Evolutionary conservation across 2,329 filamentous ascomycete genomes (phyloP), one percentile per base, ranked within the genome.

Genomic region (Aspergillus candidus): DNA sequence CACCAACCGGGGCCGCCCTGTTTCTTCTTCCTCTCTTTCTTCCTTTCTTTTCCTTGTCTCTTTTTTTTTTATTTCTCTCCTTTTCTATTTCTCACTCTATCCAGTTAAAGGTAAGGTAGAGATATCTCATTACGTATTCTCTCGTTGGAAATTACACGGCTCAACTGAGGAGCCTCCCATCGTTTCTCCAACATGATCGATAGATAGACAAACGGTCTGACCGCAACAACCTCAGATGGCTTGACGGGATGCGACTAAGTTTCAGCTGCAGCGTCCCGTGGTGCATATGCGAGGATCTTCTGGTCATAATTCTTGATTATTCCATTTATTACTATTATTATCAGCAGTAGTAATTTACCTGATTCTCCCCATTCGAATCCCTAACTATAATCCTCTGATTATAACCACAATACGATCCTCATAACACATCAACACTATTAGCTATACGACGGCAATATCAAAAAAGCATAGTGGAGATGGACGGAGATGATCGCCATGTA

Each of bases 251-350:
- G 42, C 32, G 38, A 18, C 32, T 35, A 38, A 39, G 52, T 55
- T 54, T 55, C 53, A 54, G 47, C 53, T 54, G 53, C 53, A 54
- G 46, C 51, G 41, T 52, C 47, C 53, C 53, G 52, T 52, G 46
- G 41, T 55, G 53, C 53, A 55, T 54, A 54, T 54, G 49, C 51
- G 50, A 49, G 45, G 45, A 40, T 46, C 43, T 29, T 32, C 41
- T 35, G 35, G 32, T 14, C 31, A 14, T 27, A 32, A 32, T 15
- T 36, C 27, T 33, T 34, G 38, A 29, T 41, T n/a, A 12, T 18
- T 31, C 1, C 18, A 39, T 30, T 22, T 40, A 12, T 30, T 17
- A 6, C 8, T 18, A 11, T 36, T 15, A 18, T 36, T 36, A 15
- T 15, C 15, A 3, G 15, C 4, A 18, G 18, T 18, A 18, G 18